Percentiles rank a stretch among this genome's conserved stretches.
Conservation (phyloP, 2,329 filamentous ascomycete species). For the Metarhizium sp. region DNA sequence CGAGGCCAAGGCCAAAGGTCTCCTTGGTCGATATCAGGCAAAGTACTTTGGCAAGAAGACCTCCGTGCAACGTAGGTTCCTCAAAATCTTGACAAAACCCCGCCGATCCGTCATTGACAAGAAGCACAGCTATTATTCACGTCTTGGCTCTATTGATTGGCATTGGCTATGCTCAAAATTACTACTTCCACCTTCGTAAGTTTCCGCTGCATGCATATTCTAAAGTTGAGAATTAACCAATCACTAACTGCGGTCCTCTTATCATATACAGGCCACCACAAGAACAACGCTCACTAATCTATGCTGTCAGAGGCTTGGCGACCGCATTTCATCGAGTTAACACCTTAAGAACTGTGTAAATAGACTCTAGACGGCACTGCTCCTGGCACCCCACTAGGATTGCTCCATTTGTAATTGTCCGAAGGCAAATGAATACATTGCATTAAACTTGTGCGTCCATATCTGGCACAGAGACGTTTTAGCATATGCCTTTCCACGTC, state of each 20-base stretch:
- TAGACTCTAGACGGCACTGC: constrained; percentile 27
- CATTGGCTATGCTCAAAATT: constrained; percentile 92
- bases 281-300: constrained; percentile 96
- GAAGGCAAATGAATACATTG: background rate
- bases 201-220: constrained; percentile 18
- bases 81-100: constrained; percentile 14
- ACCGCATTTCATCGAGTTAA: background rate
- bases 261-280: constrained; percentile 78
- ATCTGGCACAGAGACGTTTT: background rate
- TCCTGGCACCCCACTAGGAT: background rate
- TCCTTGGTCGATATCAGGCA: constrained; percentile 80
- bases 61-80: constrained; percentile 69
- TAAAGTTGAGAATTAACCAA: constrained; percentile 1
- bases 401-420: constrained; percentile 4
- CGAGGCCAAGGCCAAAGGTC: constrained; percentile 69
- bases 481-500: background rate
- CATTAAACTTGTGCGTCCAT: background rate
- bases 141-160: constrained; percentile 67
- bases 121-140: constrained; percentile 69
- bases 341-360: constrained; percentile 27
- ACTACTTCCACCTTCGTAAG: constrained; percentile 99
- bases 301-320: constrained; percentile 1
- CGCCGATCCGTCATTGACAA: constrained; percentile 11
- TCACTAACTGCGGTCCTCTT: background rate
- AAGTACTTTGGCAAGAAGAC: constrained; percentile 95